Base-by-base conservation (phyloP, 805 yeast genomes). In the Saturnispora gosingensis region DNA sequence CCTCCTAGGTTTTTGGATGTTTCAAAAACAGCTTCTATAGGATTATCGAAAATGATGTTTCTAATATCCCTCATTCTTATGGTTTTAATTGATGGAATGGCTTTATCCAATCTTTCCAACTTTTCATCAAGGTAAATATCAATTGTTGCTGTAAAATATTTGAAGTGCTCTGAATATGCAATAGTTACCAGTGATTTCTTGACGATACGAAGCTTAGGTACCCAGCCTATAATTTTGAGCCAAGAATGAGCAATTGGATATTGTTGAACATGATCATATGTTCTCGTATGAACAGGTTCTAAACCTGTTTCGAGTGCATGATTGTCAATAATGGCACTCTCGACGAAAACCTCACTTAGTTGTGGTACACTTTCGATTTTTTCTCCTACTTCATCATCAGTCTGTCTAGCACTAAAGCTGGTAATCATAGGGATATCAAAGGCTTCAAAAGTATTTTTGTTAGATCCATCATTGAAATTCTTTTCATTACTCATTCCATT, bases 11-110 rank as follows among this genome's bases (percentile, higher is more conserved):
- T 24, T 16, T 27, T 30, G 2, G 53, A 38, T 28, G 24, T 30
- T 15, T 5, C 9, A 13, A 43, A 8, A 27, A 30, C 4, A 8
- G 34, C 28, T 30, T 72, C 50, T 75, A 67, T 28, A 93, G 91
- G 49, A 71, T 69, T 52, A 76, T 71, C 25, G 13, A 53, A 49
- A 50, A 55, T 49, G 4, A 49, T 70, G 46, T 73, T 72, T 38
- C 76, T 72, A 46, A 81, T 60, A 53, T 74, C 77, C 46, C 70
- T 67, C 62, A 72, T 73, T 48, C 78, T 77, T 32, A 75, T 65
- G 2, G 83, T 75, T 68, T 80, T 79, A 51, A 82, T 67, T 38
- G 72, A 69, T 3, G 96, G 96, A 20, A 79, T 68, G 42, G 68
- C 62, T 53, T 66, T 63, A 59, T 89, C 96, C 43, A 88, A 68